These are phyloP conservation scores for Eimeria sp. DNA, from an alignment of 169 alveolate species.

Conservation along the genomic window DNA sequence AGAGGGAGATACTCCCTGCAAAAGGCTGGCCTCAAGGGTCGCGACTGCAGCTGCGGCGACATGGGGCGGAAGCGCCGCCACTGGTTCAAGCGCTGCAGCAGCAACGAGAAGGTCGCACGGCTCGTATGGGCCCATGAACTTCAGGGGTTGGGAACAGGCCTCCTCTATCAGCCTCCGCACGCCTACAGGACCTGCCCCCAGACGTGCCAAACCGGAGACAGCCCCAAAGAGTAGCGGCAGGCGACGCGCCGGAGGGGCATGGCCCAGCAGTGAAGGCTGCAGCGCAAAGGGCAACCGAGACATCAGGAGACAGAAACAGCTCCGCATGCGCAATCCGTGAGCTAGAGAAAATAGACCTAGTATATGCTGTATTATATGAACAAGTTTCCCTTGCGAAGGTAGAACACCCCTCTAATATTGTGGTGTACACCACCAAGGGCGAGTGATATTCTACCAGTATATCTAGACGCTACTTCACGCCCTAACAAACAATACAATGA, in stretches of 20 bases:
- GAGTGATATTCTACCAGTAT: neutral
- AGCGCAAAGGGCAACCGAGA: neutral
- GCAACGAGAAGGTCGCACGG: conserved; percentile 50
- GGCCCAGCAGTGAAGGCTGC: conserved; percentile 58
- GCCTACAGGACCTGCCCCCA: conserved; percentile 45
- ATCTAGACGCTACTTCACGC: neutral
- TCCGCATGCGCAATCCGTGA: neutral
- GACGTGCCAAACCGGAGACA: conserved; percentile 21
- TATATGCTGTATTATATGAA: neutral
- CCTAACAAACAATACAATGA: neutral
- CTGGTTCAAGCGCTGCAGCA: conserved; percentile 29
- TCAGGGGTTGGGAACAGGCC: conserved; percentile 31
- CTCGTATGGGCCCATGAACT: conserved; percentile 25
- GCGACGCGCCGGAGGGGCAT: conserved; percentile 31
- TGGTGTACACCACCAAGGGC: neutral
- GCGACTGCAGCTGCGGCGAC: conserved; percentile 13
- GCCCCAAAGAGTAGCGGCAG: conserved; percentile 40
- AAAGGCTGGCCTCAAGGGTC: conserved; percentile 9
- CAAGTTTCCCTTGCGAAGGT: neutral
- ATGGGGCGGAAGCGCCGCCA: conserved; percentile 24
- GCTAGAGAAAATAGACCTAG: neutral
- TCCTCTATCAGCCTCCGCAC: conserved; percentile 50
- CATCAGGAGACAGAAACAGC: neutral
- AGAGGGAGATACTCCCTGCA: neutral
- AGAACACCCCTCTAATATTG: neutral